Percentiles rank a stretch among this genome's conserved stretches.
Conservation (phyloP, 768 basidiomycete species). For the Tulasnella sp. region DNA sequence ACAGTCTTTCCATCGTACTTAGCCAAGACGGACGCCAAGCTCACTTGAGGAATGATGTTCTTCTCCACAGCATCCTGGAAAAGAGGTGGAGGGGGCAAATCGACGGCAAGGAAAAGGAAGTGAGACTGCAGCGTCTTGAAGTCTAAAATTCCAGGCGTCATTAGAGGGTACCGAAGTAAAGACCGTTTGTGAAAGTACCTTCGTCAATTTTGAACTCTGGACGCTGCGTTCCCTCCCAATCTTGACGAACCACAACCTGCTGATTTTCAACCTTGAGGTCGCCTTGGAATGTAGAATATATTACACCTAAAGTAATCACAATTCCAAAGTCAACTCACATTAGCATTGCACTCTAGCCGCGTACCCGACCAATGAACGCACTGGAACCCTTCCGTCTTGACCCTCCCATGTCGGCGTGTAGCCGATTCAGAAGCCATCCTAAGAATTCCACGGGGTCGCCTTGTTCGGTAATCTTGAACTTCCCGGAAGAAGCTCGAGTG, state of each 20-base stretch:
- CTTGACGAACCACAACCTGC: slow-evolving; percentile 76
- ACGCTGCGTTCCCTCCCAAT: slow-evolving; percentile 61
- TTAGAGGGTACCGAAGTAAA: slow-evolving; percentile 1
- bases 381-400: slow-evolving; percentile 86
- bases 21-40: slow-evolving; percentile 74
- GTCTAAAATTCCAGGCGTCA: slow-evolving; percentile 42
- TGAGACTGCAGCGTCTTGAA: slow-evolving; percentile 72
- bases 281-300: slow-evolving; percentile 91
- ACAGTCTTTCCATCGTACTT: slow-evolving; percentile 92
- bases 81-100: slow-evolving; percentile 92
- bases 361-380: slow-evolving; percentile 31
- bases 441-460: slow-evolving; percentile 96
- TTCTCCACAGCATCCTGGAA: slow-evolving; percentile 96
- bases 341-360: not conserved
- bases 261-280: slow-evolving; percentile 88
- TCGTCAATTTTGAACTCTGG: slow-evolving; percentile 91
- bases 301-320: slow-evolving; percentile 48
- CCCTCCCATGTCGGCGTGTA: slow-evolving; percentile 92
- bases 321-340: slow-evolving; percentile 14
- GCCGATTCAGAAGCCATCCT: slow-evolving; percentile 85
- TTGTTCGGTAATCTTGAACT: slow-evolving; percentile 86
- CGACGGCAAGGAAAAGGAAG: slow-evolving; percentile 91
- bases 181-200: slow-evolving; percentile 42
- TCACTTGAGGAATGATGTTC: slow-evolving; percentile 98
- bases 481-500: slow-evolving; percentile 73